Base-by-base conservation (phyloP, 805 yeast genomes). In the Saturnispora dispora region DNA sequence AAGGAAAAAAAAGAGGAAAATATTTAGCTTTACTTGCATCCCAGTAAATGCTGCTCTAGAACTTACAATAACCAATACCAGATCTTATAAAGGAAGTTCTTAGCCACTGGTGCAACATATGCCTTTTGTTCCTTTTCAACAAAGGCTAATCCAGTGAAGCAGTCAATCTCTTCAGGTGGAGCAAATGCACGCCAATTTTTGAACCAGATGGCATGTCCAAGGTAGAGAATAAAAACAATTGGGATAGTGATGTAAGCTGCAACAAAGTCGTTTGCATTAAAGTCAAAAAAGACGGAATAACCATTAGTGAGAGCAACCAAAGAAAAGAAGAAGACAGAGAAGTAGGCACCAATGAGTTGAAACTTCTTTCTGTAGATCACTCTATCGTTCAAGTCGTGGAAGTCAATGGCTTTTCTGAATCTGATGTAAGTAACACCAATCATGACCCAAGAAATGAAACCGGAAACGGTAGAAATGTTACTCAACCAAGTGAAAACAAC, bases 221-320 rank as follows among this genome's bases (percentile, higher is more conserved):
- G 54, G 63, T 78, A 83, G 44, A 84, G 68, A 4, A 67, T 67
- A 3, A 77, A 53, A 55, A 79, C 73, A 52, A 78, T 71, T 35
- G 84, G 86, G 46, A 84, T 61, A 0, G 88, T 83, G 53, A 84
- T 72, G 65, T 84, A 84, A 9, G 89, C 85, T 33, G 90, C 89
- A 47, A 84, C 67, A 58, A 84, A 84, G 63, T 81, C 82, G 6
- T 77, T 64, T 1, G 65, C 74, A 13, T 71, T 73, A 71, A 81
- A 82, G 47, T 65, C 59, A 53, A 84, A 75, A 65, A 84, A 83
- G 5, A 79, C 83, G 3, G 77, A 82, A 61, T 81, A 85, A 52
- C 90, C 90, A 58, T 85, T 84, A n/a, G 89, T 83, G 45, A 85
- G 48, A 30, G 82, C 69, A 48, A 85, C 60, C n/a, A 85, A 30